These are phyloP conservation scores for Hypoxylon sp. DNA, from an alignment of 2,329 filamentous ascomycete species.

Conservation along the genomic window DNA sequence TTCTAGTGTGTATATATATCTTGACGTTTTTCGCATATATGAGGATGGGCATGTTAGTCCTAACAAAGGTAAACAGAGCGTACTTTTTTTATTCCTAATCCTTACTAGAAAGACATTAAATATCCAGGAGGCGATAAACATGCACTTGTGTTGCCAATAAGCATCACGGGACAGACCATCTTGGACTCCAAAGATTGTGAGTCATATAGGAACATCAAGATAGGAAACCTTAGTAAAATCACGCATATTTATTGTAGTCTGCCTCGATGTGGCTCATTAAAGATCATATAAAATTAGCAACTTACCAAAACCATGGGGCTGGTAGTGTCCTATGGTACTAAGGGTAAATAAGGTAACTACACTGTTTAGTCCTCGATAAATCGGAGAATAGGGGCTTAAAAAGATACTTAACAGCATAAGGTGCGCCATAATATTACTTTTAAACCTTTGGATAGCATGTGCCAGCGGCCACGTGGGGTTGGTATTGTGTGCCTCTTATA, in stretches of 20 bases:
- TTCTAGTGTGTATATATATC: neutral
- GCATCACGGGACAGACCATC: neutral
- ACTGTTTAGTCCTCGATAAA: too few relatives aligned
- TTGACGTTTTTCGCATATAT: neutral
- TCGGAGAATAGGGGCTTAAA: too few relatives aligned
- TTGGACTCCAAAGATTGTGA: neutral
- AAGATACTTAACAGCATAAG: too few relatives aligned
- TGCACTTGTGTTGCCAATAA: neutral
- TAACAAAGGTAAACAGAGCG: neutral
- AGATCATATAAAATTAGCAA: neutral
- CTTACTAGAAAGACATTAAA: neutral
- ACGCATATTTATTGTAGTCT: neutral
- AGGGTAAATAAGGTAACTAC: too few relatives aligned
- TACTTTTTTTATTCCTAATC: conserved; percentile 1
- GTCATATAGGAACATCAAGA: neutral
- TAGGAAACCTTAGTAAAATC: neutral
- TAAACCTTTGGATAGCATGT: too few relatives aligned
- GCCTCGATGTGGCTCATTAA: conserved; percentile 1
- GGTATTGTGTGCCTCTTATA: too few relatives aligned
- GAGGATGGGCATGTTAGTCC: neutral
- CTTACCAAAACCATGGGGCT: neutral
- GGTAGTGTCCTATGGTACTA: too few relatives aligned
- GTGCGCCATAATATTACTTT: too few relatives aligned
- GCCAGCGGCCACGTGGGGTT: too few relatives aligned
- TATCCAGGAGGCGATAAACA: neutral